A percentile compares a stretch with the other conserved stretches of the same genome.
Evolutionary conservation across 2,329 filamentous ascomycete genomes (phyloP).

Genomic region (Ophiosphaerella narmari): DNA sequence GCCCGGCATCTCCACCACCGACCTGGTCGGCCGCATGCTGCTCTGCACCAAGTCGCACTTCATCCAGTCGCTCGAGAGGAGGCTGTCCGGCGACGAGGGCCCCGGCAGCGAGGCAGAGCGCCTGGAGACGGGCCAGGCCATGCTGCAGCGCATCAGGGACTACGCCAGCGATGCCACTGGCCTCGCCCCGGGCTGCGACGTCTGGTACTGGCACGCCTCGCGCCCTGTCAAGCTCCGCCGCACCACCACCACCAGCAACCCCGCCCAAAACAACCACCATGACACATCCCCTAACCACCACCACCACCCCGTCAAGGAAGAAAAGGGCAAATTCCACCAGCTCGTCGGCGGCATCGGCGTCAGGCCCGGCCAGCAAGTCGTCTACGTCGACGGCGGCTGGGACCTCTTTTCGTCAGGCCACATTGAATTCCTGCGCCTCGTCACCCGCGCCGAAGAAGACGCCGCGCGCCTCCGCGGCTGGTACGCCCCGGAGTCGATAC

Average conservation of each 20-base stretch:
- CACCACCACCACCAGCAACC: conserved; percentile 39
- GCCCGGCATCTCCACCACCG: conserved; percentile 94
- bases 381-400: conserved; percentile 96
- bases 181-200: conserved; percentile 74
- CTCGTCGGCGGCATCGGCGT: conserved; percentile 74
- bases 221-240: conserved; percentile 45
- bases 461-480: conserved; percentile 71
- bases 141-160: conserved; percentile 76
- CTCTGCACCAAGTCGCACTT: conserved; percentile 95
- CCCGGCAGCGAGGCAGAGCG: conserved; percentile 71
- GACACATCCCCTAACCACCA: conserved; percentile 37
- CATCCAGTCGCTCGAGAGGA: conserved; percentile 75
- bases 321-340: conserved; percentile 67
- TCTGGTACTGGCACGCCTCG: conserved; percentile 79
- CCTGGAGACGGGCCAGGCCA: conserved; percentile 65
- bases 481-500: conserved; percentile 68
- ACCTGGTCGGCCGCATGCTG: conserved; percentile 97
- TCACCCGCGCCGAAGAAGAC: conserved; percentile 73
- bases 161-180: conserved; percentile 90
- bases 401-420: conserved; percentile 96
- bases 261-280: conserved; percentile 24
- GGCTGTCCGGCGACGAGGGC: conserved; percentile 73
- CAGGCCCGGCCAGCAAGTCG: conserved; percentile 76
- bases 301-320: conserved; percentile 51
- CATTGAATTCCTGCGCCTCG: conserved; percentile 87